Base-by-base conservation (phyloP, 139 green algal species). In the Closterium sp. region DNA sequence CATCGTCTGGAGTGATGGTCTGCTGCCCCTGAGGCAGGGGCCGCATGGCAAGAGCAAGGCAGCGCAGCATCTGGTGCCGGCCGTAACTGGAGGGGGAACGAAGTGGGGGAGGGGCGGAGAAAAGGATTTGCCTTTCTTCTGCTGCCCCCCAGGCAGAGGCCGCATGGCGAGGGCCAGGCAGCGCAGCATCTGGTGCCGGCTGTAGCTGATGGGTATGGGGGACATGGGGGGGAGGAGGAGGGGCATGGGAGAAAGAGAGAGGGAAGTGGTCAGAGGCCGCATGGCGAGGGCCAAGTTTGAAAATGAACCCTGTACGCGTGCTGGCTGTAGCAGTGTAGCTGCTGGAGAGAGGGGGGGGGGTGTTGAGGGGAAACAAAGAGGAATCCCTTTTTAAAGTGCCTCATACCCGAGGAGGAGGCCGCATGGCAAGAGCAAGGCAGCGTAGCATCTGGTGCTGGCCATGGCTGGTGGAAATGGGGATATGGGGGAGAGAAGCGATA, bases 81-180 rank as follows among this genome's bases (percentile, higher is more conserved):
- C 96, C 97, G 90, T 96, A 97, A 12, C 88, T 91, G 88, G 83
- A 16, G 28, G 30, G n/a, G 30, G 30, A 86, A 31, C 1, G 76
- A n/a, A 83, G n/a, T n/a, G 36, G 36, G 6, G 6, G 36, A 55
- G 36, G 36, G 6, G 36, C 4, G 6, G 36, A 55, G 36, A 4
- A 55, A 55, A 6, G 36, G 6, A 55, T 55, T 55, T 55, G 4
- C 36, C 6, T 55, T 55, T 55, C 6, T 84, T 84, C 69, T 30
- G 55, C n/a, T 95, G 84, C 43, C 66, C 93, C 4, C 69, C 6
- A 0, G 93, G 91, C 36, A 95, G 83, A n/a, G 87, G 36, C 31
- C 87, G 88, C 36, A 96, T 90, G 2, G 98, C 98, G 25, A 98
- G 91, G 9, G 97, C 98, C 87, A 99, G 94, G 90, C 97, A 97